Base-by-base conservation (phyloP, 306 rosid genomes). In the Citrullus colocynthis region DNA sequence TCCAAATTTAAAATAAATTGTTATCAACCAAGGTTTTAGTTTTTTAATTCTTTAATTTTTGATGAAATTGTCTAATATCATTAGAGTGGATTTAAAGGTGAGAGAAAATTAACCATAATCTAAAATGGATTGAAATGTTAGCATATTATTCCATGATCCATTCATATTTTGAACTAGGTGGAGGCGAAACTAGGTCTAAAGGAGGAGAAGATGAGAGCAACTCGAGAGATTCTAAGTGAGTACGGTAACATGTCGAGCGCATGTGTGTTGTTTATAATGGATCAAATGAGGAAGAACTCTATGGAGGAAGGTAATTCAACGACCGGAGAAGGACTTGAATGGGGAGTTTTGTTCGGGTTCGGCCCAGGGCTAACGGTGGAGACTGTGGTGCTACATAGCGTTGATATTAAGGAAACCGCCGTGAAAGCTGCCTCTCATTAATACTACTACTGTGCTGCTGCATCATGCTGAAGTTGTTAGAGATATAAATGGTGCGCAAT, bases 181-280 rank as follows among this genome's bases (percentile, higher is more conserved):
- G 89, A 89, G 49, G 74, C 58, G 7, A 89, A 89, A 64, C 87
- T 87, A 4, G 60, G 79, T 4, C 81, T 89, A 3, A 81, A 85
- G 8, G 84, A 81, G 41, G 89, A 89, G 42, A 89, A 85, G 6
- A 79, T 85, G 20, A 71, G 67, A 37, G 78, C 88, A 2, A 85
- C 88, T 0, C 77, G 89, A 1, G 84, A 89, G 37, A 79, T 89
- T 67, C 72, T 89, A 15, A 81, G 88, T 9, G 91, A 89, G 59
- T 89, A 81, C 34, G 91, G 91, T 0, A 89, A 89, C 82, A 89
- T 89, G 91, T 87, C 89, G 0, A 89, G 93, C 37, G 89, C 88
- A 0, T 89, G 88, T 6, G 89, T 87, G 36, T 20, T 89, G 73
- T 89, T 89, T 42, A 87, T 85, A 41, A 32, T 89, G 74, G 91